Evolutionary conservation across 2,329 filamentous ascomycete genomes (phyloP), one percentile per base, ranked within the genome.

Genomic region (Sarocladium brachiariae): DNA sequence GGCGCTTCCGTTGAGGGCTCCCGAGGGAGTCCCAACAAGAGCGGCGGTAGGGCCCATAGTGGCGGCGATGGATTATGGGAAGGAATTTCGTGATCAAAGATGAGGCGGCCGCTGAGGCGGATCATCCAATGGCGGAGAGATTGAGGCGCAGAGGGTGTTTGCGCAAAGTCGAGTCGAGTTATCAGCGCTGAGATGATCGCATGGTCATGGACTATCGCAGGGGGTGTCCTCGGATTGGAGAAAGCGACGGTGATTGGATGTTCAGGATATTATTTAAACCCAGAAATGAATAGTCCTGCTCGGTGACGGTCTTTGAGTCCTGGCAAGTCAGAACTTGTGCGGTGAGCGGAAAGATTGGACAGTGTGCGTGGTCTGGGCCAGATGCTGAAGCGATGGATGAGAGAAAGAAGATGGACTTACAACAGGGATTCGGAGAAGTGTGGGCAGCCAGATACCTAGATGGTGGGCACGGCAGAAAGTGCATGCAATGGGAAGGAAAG

Each of bases 31-130:
- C 47, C 63, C 65, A 58, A 63, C 64, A 53, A 65, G 61, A 51
- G 64, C 69, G 56, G 70, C 63, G 41, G 64, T 65, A 52, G 71
- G 65, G 52, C 68, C 71, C 69, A 73, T 72, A 55, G 54, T 59
- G 9, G n/a, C 37, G 33, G 27, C 24, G 13, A 30, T 24, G 25
- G 21, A 7, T 18, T n/a, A n/a, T n/a, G 18, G 35, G 19, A 27
- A 35, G 30, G 11, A 33, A n/a, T 7, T 35, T 3, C 25, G 5
- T 10, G 9, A 19, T 7, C 7, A 27, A n/a, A n/a, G 30, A 37
- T 24, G 27, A 6, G 7, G 18, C 37, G 46, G 23, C 46, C 43
- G 43, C 43, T 16, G 43, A 47, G 43, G 43, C 43, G 43, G 43
- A 25, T 31, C 43, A 47, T 47, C 43, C 43, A 33, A 9, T 49